Conservation (phyloP, 192 early-diverging fungal species). For the Spizellomyces punctatus region DNA sequence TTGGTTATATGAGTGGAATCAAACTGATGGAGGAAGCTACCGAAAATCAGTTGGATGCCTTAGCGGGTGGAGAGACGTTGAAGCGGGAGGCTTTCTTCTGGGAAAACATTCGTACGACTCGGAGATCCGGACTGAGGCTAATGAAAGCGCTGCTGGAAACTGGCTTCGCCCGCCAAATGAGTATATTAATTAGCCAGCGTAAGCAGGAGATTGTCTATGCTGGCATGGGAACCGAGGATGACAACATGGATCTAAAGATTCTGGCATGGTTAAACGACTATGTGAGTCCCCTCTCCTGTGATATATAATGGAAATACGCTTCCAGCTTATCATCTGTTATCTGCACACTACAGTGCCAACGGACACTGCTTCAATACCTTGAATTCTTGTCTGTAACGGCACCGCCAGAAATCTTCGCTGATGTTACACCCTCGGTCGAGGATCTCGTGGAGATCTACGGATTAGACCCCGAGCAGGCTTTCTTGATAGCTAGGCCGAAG, state of each 20-base stretch:
- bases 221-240: conserved; percentile 20
- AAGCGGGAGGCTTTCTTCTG: conserved; percentile 57
- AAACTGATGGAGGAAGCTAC: conserved; percentile 61
- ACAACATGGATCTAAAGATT: conserved; percentile 55
- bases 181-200: conserved; percentile 67
- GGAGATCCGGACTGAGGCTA: conserved; percentile 55
- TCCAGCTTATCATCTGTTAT: conserved; percentile 12
- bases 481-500: conserved; percentile 66
- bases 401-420: conserved; percentile 50
- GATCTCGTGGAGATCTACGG: conserved; percentile 56
- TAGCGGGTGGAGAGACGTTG: conserved; percentile 65
- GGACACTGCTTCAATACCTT: conserved; percentile 62
- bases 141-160: conserved; percentile 59
- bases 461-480: conserved; percentile 64
- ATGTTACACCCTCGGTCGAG: conserved; percentile 48
- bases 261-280: conserved; percentile 63
- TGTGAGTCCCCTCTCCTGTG: conserved; percentile 15
- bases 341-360: conserved; percentile 42
- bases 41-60: conserved; percentile 59
- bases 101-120: conserved; percentile 50
- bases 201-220: conserved; percentile 49
- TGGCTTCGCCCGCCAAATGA: conserved; percentile 55
- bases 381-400: conserved; percentile 63
- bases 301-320: neutral
- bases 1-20: conserved; percentile 73